Percentiles rank a stretch among this genome's conserved stretches.
Evolutionary conservation across 306 rosid species (phyloP).

Genomic region (Vachellia pachyceras): DNA sequence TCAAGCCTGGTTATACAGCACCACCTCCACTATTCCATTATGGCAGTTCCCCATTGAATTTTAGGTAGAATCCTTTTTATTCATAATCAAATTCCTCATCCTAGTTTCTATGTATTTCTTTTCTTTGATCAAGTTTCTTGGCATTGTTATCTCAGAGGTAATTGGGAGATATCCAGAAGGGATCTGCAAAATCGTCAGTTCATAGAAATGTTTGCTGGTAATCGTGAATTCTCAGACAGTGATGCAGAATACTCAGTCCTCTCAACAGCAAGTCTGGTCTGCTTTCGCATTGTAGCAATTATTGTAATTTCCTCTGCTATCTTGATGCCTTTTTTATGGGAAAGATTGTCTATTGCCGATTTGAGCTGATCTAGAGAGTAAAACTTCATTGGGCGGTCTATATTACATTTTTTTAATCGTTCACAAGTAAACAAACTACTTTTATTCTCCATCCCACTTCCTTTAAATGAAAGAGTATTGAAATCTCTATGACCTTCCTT

Average conservation of each 20-base stretch:
- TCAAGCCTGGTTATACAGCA: conserved; percentile 64
- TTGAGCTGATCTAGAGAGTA: not conserved
- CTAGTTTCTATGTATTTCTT: not conserved
- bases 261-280: conserved; percentile 56
- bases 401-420: not conserved
- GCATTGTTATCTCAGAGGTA: conserved; percentile 49
- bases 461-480: not conserved
- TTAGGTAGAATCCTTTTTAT: conserved; percentile 51
- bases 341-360: not conserved
- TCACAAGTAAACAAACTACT: not conserved
- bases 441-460: not conserved
- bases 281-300: conserved; percentile 69
- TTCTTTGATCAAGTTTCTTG: conserved; percentile 26
- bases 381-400: not conserved
- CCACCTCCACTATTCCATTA: conserved; percentile 60
- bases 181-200: conserved; percentile 59
- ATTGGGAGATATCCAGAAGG: conserved; percentile 74
- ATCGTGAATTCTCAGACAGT: conserved; percentile 50
- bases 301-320: conserved; percentile 55
- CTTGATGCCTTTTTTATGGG: conserved; percentile 4
- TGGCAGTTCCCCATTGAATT: conserved; percentile 58
- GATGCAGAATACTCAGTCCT: conserved; percentile 58
- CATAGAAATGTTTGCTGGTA: conserved; percentile 50
- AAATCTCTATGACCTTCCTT: not conserved
- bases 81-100: conserved; percentile 7